Percentiles rank a stretch among this genome's conserved stretches.
phyloP scores from a whole-genome alignment of 805 yeast species.

The Yarrowia bubula region DNA sequence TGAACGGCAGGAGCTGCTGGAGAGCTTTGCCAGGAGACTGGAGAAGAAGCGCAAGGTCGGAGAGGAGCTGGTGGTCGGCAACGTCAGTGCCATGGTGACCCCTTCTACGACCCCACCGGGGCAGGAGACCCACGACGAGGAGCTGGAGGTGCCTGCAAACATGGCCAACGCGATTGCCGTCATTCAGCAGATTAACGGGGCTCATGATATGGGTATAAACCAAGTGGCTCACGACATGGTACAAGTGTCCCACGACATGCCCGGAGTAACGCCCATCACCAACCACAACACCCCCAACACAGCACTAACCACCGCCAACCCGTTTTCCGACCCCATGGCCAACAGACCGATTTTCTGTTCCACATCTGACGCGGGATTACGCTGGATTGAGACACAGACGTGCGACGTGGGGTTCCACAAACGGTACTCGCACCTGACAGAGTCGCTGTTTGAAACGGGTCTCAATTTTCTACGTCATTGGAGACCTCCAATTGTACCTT shows the following conservation, averaged over 20 bases:
- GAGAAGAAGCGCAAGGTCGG: background rate
- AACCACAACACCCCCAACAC: background rate
- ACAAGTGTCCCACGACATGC: too few relatives aligned
- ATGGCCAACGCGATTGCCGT: too few relatives aligned
- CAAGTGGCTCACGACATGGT: too few relatives aligned
- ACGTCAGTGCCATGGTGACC: background rate
- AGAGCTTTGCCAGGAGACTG: background rate
- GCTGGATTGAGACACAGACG: slow-evolving; percentile 17
- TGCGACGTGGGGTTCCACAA: slow-evolving; percentile 20
- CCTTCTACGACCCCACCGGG: background rate
- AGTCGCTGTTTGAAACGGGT: background rate
- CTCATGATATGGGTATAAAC: too few relatives aligned
- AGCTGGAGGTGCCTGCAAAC: too few relatives aligned
- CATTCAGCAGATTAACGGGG: too few relatives aligned
- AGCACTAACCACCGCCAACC: background rate
- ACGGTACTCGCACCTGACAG: background rate
- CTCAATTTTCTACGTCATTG: background rate
- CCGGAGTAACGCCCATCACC: background rate
- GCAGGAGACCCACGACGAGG: too few relatives aligned
- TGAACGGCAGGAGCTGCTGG: background rate
- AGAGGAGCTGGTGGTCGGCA: background rate
- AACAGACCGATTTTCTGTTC: slow-evolving; percentile 3
- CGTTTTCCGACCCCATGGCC: background rate
- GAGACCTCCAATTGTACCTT: background rate
- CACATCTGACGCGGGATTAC: background rate